phyloP scores from a whole-genome alignment of 2,329 filamentous ascomycete species.

The Xylaria sp. region DNA sequence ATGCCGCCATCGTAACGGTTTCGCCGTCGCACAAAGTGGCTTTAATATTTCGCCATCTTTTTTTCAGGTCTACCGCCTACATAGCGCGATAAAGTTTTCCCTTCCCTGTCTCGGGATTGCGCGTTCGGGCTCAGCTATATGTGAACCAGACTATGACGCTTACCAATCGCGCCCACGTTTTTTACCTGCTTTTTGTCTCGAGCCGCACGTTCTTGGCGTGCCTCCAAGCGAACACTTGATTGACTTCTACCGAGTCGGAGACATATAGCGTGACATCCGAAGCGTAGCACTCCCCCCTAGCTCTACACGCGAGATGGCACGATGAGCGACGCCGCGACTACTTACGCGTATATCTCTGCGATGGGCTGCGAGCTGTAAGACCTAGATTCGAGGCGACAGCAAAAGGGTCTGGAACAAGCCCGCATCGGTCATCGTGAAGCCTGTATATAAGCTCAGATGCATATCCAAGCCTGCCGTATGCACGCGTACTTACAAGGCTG shows the following conservation, averaged over 20 bases:
- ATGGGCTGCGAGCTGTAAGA: neutral
- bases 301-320: conserved; percentile 16
- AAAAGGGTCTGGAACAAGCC: conserved; percentile 4
- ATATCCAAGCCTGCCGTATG: neutral
- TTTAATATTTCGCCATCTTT: neutral
- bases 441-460: conserved; percentile 21
- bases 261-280: conserved; percentile 6
- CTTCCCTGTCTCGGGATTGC: neutral
- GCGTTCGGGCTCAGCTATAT: neutral
- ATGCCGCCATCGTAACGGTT: neutral
- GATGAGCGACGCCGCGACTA: neutral
- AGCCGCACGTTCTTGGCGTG: conserved; percentile 24
- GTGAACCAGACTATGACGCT: conserved; percentile 7
- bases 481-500: neutral
- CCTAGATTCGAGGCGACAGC: conserved; percentile 1
- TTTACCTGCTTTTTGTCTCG: conserved; percentile 3
- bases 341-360: neutral
- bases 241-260: conserved; percentile 12
- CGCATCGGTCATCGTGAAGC: conserved; percentile 3
- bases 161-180: conserved; percentile 4
- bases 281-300: conserved; percentile 11
- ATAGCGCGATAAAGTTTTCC: neutral
- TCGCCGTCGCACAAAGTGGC: neutral
- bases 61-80: neutral
- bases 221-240: conserved; percentile 20